Base-by-base conservation (phyloP, 2,329 filamentous ascomycete species). In the Aspergillus tamarii region DNA sequence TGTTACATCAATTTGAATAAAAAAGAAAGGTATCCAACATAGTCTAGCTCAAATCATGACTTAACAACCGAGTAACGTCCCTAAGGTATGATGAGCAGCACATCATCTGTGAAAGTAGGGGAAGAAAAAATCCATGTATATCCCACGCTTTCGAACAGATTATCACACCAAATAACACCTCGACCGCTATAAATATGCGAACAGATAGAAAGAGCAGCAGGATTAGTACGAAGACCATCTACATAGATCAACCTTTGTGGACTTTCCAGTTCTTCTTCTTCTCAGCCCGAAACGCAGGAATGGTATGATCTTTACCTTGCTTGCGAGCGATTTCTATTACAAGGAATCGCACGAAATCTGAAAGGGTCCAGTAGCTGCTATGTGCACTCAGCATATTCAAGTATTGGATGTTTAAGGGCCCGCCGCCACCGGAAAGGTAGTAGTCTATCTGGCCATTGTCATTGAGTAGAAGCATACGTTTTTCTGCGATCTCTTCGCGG, bases 391-490 rank as follows among this genome's bases (percentile, higher is more conserved):
- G 81, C 95, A 99, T 99, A 69, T 96, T 97, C 41, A 98, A 80
- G 75, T 99, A 99, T 78, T 98, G 94, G 28, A 97, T 93, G 78
- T 97, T 95, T 41, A 99, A 82, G 4, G 94, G 90, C 0, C 95
- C 95, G 1, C 92, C 91, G 0, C 93, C 91, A 9, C 92, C 93
- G 56, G 88, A 88, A 56, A 99, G 81, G 71, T 90, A 96, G 78
- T 88, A 99, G 76, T 99, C 95, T 46, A 99, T 89, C 78, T 99
- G 95, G 0, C 94, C 94, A 69, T 98, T 98, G 72, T 99, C 95
- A 70, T 99, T 99, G 4, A 99, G 86, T 9, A 97, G 77, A 65
- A 89, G 90, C 67, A 94, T 93, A 70, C 94, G 90, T 75, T 90
- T 93, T 81, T 98, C 95, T 0, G 94, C 94, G 59, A 96, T 87